Percentiles rank a stretch among this genome's conserved stretches.
Conservation (phyloP, 176 grass and related monocot genomes). For the Hordeum vulgare region DNA sequence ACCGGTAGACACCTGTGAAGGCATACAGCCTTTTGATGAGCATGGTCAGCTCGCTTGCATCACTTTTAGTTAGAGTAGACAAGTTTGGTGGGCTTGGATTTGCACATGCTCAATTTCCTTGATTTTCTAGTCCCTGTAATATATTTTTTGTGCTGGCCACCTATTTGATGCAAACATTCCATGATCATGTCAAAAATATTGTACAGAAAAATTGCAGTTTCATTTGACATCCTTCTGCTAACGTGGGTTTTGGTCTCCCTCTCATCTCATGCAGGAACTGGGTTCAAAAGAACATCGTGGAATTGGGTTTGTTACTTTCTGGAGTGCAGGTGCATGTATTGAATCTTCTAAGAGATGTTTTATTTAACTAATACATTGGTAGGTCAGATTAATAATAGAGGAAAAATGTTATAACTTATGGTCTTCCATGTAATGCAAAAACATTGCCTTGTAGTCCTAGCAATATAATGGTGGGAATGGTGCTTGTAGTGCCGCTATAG, state of each 20-base stretch:
- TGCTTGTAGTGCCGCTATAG: neutral
- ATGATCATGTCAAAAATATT: neutral
- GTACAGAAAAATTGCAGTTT: neutral
- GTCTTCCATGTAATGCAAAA: neutral
- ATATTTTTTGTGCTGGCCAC: neutral
- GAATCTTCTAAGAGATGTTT: neutral
- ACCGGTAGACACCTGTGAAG: neutral
- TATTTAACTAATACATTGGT: neutral
- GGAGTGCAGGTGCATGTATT: constrained; percentile 43
- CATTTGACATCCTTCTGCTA: constrained; percentile 14
- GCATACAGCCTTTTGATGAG: neutral
- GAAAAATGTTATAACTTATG: neutral
- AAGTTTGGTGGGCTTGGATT: neutral
- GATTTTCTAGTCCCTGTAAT: neutral
- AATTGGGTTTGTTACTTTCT: constrained; percentile 79
- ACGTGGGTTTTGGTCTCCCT: neutral
- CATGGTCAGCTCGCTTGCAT: neutral
- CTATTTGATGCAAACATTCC: neutral
- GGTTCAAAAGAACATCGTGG: constrained; percentile 70
- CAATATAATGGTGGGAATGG: neutral
- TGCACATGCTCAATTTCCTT: neutral
- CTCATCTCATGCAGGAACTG: constrained; percentile 42
- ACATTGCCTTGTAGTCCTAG: neutral
- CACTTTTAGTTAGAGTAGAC: neutral
- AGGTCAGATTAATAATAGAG: too few species aligned